A percentile compares a stretch with the other conserved stretches of the same genome.
phyloP scores from a whole-genome alignment of 805 yeast species.

The Ogataea corticis region DNA sequence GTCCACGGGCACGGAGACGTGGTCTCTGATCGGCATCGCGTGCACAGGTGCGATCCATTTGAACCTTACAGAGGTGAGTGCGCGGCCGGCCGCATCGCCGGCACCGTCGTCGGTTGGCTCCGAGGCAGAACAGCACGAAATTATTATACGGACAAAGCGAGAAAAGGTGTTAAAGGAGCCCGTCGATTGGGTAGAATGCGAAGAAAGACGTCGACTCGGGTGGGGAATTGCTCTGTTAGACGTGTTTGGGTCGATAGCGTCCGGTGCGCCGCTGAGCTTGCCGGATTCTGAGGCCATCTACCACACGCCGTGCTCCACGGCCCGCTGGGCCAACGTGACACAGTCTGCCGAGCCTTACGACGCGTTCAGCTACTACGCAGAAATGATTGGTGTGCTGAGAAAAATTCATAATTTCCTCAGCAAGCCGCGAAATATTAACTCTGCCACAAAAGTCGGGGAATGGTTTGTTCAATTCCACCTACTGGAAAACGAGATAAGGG shows the following conservation, averaged over 20 bases:
- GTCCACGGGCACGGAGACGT: slow-evolving; percentile 26
- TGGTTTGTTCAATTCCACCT: slow-evolving; percentile 21
- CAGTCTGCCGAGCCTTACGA: slow-evolving; percentile 10
- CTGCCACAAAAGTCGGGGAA: slow-evolving; percentile 17
- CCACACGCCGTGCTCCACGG: slow-evolving; percentile 20
- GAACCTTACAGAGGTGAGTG: slow-evolving; percentile 11
- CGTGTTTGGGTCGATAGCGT: slow-evolving; percentile 38
- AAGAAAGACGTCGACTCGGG: slow-evolving; percentile 36
- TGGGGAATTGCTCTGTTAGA: slow-evolving; percentile 39
- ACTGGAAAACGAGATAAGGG: slow-evolving; percentile 18
- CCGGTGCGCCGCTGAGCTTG: slow-evolving; percentile 32
- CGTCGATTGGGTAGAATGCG: slow-evolving; percentile 40
- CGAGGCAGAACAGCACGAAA: neutral
- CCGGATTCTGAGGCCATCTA: slow-evolving; percentile 21
- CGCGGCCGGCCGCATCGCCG: neutral
- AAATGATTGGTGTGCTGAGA: slow-evolving; percentile 19
- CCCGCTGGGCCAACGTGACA: slow-evolving; percentile 12
- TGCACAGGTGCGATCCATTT: slow-evolving; percentile 27
- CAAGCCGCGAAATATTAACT: slow-evolving; percentile 19
- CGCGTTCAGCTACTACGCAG: slow-evolving; percentile 24
- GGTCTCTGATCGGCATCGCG: slow-evolving; percentile 28
- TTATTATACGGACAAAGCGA: slow-evolving; percentile 21
- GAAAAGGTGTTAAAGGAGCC: slow-evolving; percentile 24
- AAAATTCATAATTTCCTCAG: slow-evolving; percentile 19
- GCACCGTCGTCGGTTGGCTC: slow-evolving; percentile 1